Evolutionary conservation across 305 asterid genomes (phyloP).

Genomic region (Plantago coronopus): DNA sequence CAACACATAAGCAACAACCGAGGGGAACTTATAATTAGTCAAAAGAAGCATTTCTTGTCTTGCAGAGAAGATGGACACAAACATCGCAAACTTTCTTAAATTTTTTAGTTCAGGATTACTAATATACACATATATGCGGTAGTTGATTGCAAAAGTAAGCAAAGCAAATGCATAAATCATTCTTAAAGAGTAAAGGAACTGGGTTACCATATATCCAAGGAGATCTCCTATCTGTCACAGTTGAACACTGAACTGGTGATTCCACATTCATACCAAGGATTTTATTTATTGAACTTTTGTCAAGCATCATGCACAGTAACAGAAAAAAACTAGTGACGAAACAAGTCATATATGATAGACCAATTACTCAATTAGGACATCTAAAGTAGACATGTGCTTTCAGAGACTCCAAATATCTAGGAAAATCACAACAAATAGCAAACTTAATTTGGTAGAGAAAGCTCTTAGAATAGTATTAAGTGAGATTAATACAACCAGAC

Average conservation of each 20-base stretch:
- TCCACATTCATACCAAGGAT: too few relatives aligned
- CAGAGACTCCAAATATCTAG: conserved; percentile 4
- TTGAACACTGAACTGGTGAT: conserved; percentile 15
- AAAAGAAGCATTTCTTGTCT: too few relatives aligned
- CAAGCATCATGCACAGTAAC: too few relatives aligned
- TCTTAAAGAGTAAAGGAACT: conserved; percentile 14
- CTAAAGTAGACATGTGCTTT: neutral
- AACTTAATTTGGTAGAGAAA: conserved; percentile 9
- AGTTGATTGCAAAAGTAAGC: conserved; percentile 7
- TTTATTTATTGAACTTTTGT: too few relatives aligned
- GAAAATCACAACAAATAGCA: neutral
- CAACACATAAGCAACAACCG: conserved; percentile 16
- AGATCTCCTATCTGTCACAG: conserved; percentile 13
- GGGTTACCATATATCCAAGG: conserved; percentile 9
- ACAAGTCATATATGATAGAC: conserved; percentile 8
- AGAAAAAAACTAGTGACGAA: neutral
- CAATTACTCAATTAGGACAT: conserved; percentile 19
- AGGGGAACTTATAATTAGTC: too few relatives aligned
- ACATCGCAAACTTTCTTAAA: conserved; percentile 1
- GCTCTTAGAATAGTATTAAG: conserved; percentile 5
- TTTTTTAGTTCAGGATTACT: conserved; percentile 10
- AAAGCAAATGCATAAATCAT: neutral
- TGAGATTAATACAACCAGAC: conserved; percentile 11
- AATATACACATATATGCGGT: conserved; percentile 1
- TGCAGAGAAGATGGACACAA: conserved; percentile 4